These are phyloP conservation scores for Arthrobotrys pseudoclavata DNA, from an alignment of 2,329 filamentous ascomycete species.

Conservation along the genomic window DNA sequence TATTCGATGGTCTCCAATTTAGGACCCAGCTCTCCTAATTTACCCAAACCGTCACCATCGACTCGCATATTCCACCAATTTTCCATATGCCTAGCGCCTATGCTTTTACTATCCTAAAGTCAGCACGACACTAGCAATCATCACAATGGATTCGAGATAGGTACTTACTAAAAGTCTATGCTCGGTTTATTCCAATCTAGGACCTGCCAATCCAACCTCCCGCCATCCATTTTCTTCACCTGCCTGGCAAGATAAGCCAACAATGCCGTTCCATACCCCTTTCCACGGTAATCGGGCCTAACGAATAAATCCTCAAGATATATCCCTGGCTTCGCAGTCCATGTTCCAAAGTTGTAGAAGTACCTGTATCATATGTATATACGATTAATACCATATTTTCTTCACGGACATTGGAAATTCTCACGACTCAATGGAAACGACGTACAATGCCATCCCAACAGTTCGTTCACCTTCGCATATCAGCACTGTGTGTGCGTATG, in stretches of 20 bases:
- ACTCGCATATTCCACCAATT: slow-evolving; percentile 84
- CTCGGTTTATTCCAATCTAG: slow-evolving; percentile 93
- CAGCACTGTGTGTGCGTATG: slow-evolving; percentile 63
- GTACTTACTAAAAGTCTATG: slow-evolving; percentile 80
- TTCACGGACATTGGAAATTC: neutral
- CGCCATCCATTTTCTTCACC: slow-evolving; percentile 78
- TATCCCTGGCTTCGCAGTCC: slow-evolving; percentile 87
- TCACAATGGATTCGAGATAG: neutral
- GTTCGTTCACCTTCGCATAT: slow-evolving; percentile 60
- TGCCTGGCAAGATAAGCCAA: slow-evolving; percentile 83
- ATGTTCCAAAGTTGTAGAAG: slow-evolving; percentile 96
- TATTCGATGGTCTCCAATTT: slow-evolving; percentile 57
- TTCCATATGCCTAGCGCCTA: slow-evolving; percentile 76
- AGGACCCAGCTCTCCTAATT: slow-evolving; percentile 70
- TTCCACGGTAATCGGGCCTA: slow-evolving; percentile 76
- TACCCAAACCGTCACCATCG: slow-evolving; percentile 75
- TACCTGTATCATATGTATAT: slow-evolving; percentile 76
- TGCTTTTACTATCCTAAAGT: slow-evolving; percentile 68
- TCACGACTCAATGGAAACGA: slow-evolving; percentile 35
- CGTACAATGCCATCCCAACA: slow-evolving; percentile 62
- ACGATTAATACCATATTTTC: slow-evolving; percentile 62
- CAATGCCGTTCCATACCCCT: slow-evolving; percentile 83
- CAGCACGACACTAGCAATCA: neutral
- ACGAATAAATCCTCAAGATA: slow-evolving; percentile 97
- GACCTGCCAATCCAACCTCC: slow-evolving; percentile 88